Evolutionary conservation across 2,329 filamentous ascomycete genomes (phyloP), one percentile per base, ranked within the genome.

Genomic region (Madurella fahalii): DNA sequence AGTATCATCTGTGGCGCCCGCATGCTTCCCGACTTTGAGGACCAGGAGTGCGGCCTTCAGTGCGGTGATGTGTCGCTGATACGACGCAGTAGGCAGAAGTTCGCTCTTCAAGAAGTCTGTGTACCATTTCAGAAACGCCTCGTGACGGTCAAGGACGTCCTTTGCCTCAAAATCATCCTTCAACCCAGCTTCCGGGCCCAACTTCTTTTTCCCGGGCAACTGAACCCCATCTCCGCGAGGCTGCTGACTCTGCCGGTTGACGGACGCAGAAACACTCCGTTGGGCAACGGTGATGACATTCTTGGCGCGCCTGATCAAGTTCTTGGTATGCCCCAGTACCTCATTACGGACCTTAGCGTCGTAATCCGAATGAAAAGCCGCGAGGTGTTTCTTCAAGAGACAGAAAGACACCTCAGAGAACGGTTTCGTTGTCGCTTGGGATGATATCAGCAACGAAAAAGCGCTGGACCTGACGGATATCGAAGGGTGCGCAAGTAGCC

Each of bases 281-380:
- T 75, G 74, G 17, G 87, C 70, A 9, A 79, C 76, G 16, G 79
- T 77, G 16, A 86, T 82, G 9, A 85, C 81, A 20, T 84, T 85
- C 60, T 87, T 80, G 4, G 95, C 74, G 42, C 92, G 84, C 63
- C 87, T 85, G 55, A 92, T 82, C 68, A 97, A 83, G 62, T 86
- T 85, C 58, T 89, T 86, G 2, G 87, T 83, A 58, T 89, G 81
- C 20, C 84, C 84, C 25, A 93, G 77, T 1, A 95, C 78, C 62
- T 95, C 90, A 54, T 92, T 87, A 53, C 94, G 84, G 61, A 92
- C 87, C 63, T 93, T 90, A 5, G 93, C 85, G 67, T 96, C 91
- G 0, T 89, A 84, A 59, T 96, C 92, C 2, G 90, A 83, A 66
- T 95, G 87, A 59, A 93, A 83, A 15, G 85, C 80, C 1, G 81